These are phyloP conservation scores for Phialophora macrospora DNA, from an alignment of 2,329 filamentous ascomycete species.

Conservation along the genomic window DNA sequence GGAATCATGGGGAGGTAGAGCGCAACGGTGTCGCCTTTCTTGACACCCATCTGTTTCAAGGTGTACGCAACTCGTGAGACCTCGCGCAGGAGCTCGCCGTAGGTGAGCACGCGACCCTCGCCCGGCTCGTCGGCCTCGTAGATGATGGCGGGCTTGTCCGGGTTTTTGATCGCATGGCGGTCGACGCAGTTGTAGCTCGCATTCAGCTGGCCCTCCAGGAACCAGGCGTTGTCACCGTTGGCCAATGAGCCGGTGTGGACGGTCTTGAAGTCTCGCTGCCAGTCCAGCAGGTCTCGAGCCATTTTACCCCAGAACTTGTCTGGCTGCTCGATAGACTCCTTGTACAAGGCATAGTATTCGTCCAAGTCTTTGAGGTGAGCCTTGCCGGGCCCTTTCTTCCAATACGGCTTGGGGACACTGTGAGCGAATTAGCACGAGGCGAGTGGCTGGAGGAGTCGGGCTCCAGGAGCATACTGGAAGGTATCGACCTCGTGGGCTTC, in stretches of 20 bases:
- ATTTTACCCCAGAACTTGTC: conserved; percentile 86
- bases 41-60: conserved; percentile 92
- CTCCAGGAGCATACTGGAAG: conserved; percentile 47
- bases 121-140: conserved; percentile 94
- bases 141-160: conserved; percentile 92
- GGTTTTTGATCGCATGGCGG: conserved; percentile 92
- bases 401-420: conserved; percentile 60
- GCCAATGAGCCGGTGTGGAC: conserved; percentile 76
- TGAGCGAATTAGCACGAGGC: conserved; percentile 22
- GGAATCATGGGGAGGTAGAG: conserved; percentile 99
- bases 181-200: conserved; percentile 98
- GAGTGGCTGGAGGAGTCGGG: background rate
- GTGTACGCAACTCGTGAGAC: conserved; percentile 86
- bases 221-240: conserved; percentile 90
- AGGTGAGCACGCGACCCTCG: conserved; percentile 88
- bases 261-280: conserved; percentile 90
- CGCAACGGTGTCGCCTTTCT: conserved; percentile 95
- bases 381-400: conserved; percentile 64
- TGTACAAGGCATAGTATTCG: conserved; percentile 68
- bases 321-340: conserved; percentile 87
- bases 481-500: conserved; percentile 57
- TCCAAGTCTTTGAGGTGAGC: conserved; percentile 65
- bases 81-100: conserved; percentile 88
- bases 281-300: conserved; percentile 86
- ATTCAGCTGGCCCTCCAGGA: conserved; percentile 89